phyloP scores from a whole-genome alignment of 805 yeast genomes.

The Pachysolen tannophilus region DNA sequence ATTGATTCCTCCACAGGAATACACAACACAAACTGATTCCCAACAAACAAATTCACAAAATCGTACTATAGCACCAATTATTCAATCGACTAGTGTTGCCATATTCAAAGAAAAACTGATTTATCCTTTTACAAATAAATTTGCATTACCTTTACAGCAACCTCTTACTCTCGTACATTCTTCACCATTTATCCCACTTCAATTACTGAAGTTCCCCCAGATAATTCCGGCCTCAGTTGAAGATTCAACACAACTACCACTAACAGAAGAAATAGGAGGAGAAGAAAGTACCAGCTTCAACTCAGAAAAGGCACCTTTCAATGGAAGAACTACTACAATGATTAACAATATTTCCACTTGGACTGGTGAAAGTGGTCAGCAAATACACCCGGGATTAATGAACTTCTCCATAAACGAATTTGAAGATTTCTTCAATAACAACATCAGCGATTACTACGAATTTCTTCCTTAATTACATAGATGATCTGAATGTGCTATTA shows the following conservation, averaged over 20 bases:
- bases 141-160: no score
- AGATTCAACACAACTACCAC: slow-evolving; percentile 1
- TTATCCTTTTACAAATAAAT: no score
- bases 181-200: no score
- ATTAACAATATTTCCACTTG: slow-evolving; percentile 53
- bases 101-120: no score
- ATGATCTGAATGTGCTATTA: no score
- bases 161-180: no score
- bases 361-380: slow-evolving; percentile 43
- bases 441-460: slow-evolving; percentile 4
- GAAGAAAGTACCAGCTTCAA: no score
- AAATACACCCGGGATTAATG: slow-evolving; percentile 26
- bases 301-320: slow-evolving; percentile 26
- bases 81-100: no score
- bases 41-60: no score
- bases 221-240: no score
- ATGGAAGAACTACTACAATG: slow-evolving; percentile 49
- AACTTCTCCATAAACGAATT: slow-evolving; percentile 9
- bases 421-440: slow-evolving; percentile 6
- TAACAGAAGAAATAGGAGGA: neutral
- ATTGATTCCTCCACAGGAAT: slow-evolving; percentile 22
- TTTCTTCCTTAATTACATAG: slow-evolving; percentile 4
- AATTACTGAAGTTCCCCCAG: slow-evolving; percentile 15
- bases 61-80: no score
- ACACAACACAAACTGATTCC: no score